Evolutionary conservation across 306 rosid species (phyloP).

Genomic region (Macrotyloma uniflorum): DNA sequence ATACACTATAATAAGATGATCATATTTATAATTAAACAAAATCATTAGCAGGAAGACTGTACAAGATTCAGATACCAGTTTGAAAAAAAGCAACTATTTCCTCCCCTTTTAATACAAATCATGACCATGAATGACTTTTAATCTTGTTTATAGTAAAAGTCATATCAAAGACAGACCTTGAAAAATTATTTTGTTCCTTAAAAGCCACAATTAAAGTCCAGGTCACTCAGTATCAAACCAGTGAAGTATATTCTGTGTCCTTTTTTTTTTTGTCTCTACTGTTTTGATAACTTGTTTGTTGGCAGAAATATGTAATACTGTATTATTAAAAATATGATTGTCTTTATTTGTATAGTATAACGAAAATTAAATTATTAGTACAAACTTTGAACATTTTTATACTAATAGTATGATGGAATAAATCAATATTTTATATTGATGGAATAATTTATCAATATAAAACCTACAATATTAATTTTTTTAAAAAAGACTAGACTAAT

Average conservation of each 20-base stretch:
- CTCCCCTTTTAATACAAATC: background rate
- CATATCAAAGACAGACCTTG: background rate
- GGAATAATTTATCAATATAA: no score
- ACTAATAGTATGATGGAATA: background rate
- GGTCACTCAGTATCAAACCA: background rate
- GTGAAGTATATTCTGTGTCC: background rate
- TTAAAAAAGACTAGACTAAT: no score
- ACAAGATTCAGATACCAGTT: background rate
- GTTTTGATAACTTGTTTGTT: background rate
- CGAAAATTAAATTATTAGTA: background rate
- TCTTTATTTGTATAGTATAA: background rate
- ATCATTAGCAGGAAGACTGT: no score
- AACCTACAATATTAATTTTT: no score
- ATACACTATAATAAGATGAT: no score
- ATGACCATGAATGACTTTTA: background rate
- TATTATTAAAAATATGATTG: background rate
- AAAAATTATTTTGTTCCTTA: background rate
- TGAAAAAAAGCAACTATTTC: background rate
- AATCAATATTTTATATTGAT: background rate
- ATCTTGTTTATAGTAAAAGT: background rate
- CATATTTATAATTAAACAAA: no score
- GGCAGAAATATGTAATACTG: background rate
- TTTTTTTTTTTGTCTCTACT: background rate
- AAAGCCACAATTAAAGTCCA: background rate
- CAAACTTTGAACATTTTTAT: background rate